Base-by-base conservation (phyloP, 108 stramenopile species). In the Nitzschia sp. region DNA sequence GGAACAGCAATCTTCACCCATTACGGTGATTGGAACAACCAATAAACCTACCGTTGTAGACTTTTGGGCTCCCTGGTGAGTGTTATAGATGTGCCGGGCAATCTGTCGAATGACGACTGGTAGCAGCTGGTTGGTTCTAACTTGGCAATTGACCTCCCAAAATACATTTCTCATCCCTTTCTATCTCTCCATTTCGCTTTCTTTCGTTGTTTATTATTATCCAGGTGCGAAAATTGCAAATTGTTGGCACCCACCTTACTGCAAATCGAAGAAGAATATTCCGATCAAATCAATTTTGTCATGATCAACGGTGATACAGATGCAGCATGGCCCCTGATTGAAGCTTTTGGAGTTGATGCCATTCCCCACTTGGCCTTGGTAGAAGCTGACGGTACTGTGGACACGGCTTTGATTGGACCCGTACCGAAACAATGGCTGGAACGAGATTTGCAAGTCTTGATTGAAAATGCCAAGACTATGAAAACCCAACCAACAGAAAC, bases 321-420 rank as follows among this genome's bases (percentile, higher is more conserved):
- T 1, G 64, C 72, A 23, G 75, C 84, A 46, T 89, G 85, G 83
- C 86, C 85, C 34, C 42, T 81, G 21, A 84, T 93, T 56, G 79
- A 90, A 81, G 61, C 72, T 13, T 85, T 93, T 54, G 85, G 86
- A 27, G 92, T 93, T 0, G 92, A 93, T 69, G 87, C 92, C 55
- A 93, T 93, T 68, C 92, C 92, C 1, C 92, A 93, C 61, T 62
- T 93, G 58, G 86, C 87, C 13, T 48, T 93, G 56, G 47, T 93
- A 1, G 67, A 65, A n/a, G 79, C 77, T 18, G 72, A 85, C 46
- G 92, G 92, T 5, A 80, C 81, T 34, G 92, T 93, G 19, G 92
- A 93, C 74, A 93, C 92, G 34, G 85, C 92, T 6, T 76, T 93
- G 78, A 89, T 93, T 53, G 92, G 92, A 54, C 81, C 88, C 24